These are phyloP conservation scores for Colletotrichum sp. DNA, from an alignment of 2,329 filamentous ascomycete species.

Conservation along the genomic window DNA sequence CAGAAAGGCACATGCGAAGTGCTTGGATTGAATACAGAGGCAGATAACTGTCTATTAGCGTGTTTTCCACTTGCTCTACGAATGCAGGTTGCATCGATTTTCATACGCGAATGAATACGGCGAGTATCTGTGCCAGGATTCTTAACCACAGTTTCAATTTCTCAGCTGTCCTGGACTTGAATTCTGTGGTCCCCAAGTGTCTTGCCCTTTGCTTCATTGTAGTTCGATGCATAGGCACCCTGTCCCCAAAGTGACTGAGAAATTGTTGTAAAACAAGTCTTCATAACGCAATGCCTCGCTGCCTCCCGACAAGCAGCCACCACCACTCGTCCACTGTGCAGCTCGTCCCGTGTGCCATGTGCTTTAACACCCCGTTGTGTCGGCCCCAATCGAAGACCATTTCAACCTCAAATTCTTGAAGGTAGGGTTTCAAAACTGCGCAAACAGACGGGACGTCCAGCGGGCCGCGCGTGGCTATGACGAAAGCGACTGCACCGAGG, in stretches of 20 bases:
- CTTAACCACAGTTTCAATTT: neutral
- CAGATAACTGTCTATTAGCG: neutral
- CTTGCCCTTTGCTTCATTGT: neutral
- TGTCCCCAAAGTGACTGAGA: neutral
- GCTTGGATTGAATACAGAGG: neutral
- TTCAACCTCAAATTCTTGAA: conserved; percentile 68
- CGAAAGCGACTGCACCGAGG: conserved; percentile 65
- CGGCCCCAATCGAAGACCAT: conserved; percentile 65
- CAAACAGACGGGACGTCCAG: conserved; percentile 58
- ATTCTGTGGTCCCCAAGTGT: neutral
- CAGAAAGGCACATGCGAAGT: neutral
- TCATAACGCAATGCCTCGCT: conserved; percentile 19
- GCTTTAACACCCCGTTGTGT: conserved; percentile 54
- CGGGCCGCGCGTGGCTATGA: conserved; percentile 66
- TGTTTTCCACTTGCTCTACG: neutral
- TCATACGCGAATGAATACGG: neutral
- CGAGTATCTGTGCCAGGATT: neutral
- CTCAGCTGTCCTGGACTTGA: neutral
- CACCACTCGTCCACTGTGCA: conserved; percentile 67
- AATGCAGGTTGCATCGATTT: neutral
- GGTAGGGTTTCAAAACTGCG: conserved; percentile 57
- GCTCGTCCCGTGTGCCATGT: conserved; percentile 42
- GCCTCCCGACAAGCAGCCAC: conserved; percentile 63
- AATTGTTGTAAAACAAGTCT: neutral
- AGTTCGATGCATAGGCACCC: neutral